Base-by-base conservation (phyloP, 306 rosid genomes). In the Sindora glabra region DNA sequence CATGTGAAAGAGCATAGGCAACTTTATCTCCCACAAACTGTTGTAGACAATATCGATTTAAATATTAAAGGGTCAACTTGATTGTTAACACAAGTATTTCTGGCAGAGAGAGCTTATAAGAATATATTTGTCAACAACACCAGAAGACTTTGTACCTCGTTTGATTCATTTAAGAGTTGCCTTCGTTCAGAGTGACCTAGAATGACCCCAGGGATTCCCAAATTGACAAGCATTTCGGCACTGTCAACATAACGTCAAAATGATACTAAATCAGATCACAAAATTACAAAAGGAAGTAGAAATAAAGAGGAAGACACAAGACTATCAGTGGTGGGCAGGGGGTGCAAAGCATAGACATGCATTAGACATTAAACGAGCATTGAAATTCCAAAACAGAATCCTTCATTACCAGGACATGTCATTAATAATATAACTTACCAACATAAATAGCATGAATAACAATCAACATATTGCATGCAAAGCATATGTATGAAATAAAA, bases 1-100 rank as follows among this genome's bases (percentile, higher is more conserved):
- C 89, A 70, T 65, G 84, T 34, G 85, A 68, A 70, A 87, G 82
- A 41, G 97, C 95, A 77, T 87, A 87, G 21, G 89, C 89, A 72
- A 90, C 97, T 69, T 90, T 90, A 17, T 90, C 90, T 29, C 73
- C 87, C 40, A 87, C 90, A 80, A 90, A 82, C 95, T 90, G 90
- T 45, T 54, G 69, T 16, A 52, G 29, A 51, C 38, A 19, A 22
- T n/a, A n/a, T n/a, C n/a, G n/a, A n/a, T n/a, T n/a, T n/a, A n/a
- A n/a, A n/a, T n/a, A n/a, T n/a, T n/a, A n/a, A n/a, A n/a, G n/a
- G n/a, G n/a, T n/a, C n/a, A n/a, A n/a, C n/a, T n/a, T n/a, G n/a
- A n/a, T n/a, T n/a, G n/a, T n/a, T n/a, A n/a, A n/a, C n/a, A n/a
- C n/a, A n/a, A n/a, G n/a, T n/a, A n/a, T n/a, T n/a, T n/a, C n/a